Base-by-base conservation (phyloP, 306 rosid genomes). In the Rosa lucieae region DNA sequence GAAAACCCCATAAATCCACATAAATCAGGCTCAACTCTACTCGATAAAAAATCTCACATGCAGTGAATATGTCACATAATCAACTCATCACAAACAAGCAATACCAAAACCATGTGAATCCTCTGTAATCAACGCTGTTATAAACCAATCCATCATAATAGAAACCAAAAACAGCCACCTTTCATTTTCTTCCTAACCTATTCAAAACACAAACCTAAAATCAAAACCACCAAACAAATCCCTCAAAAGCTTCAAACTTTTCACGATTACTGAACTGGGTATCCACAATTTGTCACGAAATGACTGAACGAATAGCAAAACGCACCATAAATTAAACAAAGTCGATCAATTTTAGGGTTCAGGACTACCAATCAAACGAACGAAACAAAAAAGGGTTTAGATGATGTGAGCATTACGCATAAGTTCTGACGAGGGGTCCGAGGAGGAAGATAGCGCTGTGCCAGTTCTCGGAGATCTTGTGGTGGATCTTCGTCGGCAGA, bases 401-500 rank as follows among this genome's bases (percentile, higher is more conserved):
- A 6, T 1, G 35, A 2, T 42, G 77, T 72, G 74, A 67, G 10
- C 3, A 32, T 55, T 84, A 90, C 92, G 90, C 0, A 88, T 86
- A 86, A 58, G 83, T 78, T 13, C 92, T 93, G 49, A 90, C 69
- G 80, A 92, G 69, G 18, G 97, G 95, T 21, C 53, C 65, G 70
- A 92, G 81, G 44, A 89, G 87, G 68, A 92, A 94, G 51, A 84
- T 66, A 47, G 93, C 76, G 82, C 90, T 86, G 80, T 85, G 73
- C 97, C 95, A 92, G 71, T 89, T 92, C 82, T 92, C 95, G 43
- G 93, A 87, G 85, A 92, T 51, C 86, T 92, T 92, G 82, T 92
- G 97, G 73, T 90, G 93, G 74, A 92, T 87, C 80, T 92, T 92
- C 12, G 81, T 9, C 0, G 93, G 93, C 10, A 92, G 71, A 75